Evolutionary conservation across 1,284 basidiomycete species (phyloP), one percentile per base, ranked within the genome.

Genomic region (Cryptococcus floricola): DNA sequence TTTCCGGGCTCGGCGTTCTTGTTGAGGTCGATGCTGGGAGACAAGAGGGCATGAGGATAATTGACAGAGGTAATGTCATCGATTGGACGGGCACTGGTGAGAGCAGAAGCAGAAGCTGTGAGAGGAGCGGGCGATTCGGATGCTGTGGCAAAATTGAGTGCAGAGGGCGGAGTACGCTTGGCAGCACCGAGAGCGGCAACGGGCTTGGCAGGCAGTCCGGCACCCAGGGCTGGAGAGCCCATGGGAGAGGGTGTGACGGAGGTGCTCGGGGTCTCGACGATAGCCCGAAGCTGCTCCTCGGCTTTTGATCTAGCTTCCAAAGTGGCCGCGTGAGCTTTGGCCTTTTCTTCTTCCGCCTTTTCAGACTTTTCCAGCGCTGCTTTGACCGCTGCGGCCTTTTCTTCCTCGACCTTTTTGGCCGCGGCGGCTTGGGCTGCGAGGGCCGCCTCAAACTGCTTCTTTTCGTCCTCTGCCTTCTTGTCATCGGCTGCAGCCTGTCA

Each of bases 1-100:
- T 93, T 95, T 68, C 94, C 92, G 68, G 88, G 87, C 58, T 77
- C 71, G 16, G 87, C 87, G 58, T 87, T 84, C 57, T 84, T 81
- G 77, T 97, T 98, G 66, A 98, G 86, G 68, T 91, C 89, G 8
- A 87, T 78, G 64, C 83, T 84, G 4, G 94, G 95, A 60, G 92
- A 91, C 74, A 83, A 82, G 73, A 94, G 84, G 46, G 88, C 85
- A 56, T 85, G 85, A 4, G 94, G 94, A 71, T 99, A 99, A 23
- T 82, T 78, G 48, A 98, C 83, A 54, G 83, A 80, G 43, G 80
- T 81, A 51, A 98, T 82, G 75, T 95, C 87, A 57, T 91, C 87
- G 64, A 98, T 96, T 57, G 84, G 81, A 46, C 85, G 83, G 37
- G 90, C 90, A 31, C 85, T 85, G 38, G 84, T 82, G 39, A 89